phyloP scores from a whole-genome alignment of 2,329 filamentous ascomycete species.

The Penicillium frequentans region DNA sequence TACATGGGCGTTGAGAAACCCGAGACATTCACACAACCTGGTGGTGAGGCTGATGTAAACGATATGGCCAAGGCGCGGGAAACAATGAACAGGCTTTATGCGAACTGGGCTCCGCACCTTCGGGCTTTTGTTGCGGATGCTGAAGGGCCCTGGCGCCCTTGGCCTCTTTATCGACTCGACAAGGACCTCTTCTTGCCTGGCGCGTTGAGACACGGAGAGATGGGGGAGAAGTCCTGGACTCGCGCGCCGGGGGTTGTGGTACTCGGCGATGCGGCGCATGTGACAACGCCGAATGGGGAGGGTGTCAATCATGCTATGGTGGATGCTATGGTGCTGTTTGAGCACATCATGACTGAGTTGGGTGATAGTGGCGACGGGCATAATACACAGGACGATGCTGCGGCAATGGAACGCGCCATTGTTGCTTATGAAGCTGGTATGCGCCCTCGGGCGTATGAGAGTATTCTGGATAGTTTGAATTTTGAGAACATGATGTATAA shows the following conservation, averaged over 20 bases:
- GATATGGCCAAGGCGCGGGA: neutral
- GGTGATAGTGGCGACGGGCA: neutral
- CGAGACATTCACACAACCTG: neutral
- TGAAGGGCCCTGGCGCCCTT: slow-evolving; percentile 21
- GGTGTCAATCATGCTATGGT: slow-evolving; percentile 34
- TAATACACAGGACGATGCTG: slow-evolving; percentile 1
- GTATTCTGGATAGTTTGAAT: slow-evolving; percentile 9
- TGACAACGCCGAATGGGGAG: slow-evolving; percentile 30
- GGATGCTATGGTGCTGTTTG: slow-evolving; percentile 21
- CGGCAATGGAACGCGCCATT: slow-evolving; percentile 20
- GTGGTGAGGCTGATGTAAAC: slow-evolving; percentile 1
- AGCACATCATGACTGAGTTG: slow-evolving; percentile 1
- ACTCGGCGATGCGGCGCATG: slow-evolving; percentile 32
- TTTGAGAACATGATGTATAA: slow-evolving; percentile 1
- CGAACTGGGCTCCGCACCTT: slow-evolving; percentile 15
- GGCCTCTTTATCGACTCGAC: slow-evolving; percentile 25
- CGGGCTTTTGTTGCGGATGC: slow-evolving; percentile 16
- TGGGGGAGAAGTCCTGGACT: slow-evolving; percentile 14
- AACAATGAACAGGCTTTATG: neutral
- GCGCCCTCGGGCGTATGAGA: slow-evolving; percentile 19
- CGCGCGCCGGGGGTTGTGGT: slow-evolving; percentile 27
- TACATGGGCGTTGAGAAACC: slow-evolving; percentile 19
- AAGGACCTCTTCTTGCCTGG: slow-evolving; percentile 7
- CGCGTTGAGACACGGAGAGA: neutral
- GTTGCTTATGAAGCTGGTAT: slow-evolving; percentile 25